A percentile compares a stretch with the other conserved stretches of the same genome.
Conservation (phyloP, 2,329 filamentous ascomycete species). For the Phialophora macrospora region DNA sequence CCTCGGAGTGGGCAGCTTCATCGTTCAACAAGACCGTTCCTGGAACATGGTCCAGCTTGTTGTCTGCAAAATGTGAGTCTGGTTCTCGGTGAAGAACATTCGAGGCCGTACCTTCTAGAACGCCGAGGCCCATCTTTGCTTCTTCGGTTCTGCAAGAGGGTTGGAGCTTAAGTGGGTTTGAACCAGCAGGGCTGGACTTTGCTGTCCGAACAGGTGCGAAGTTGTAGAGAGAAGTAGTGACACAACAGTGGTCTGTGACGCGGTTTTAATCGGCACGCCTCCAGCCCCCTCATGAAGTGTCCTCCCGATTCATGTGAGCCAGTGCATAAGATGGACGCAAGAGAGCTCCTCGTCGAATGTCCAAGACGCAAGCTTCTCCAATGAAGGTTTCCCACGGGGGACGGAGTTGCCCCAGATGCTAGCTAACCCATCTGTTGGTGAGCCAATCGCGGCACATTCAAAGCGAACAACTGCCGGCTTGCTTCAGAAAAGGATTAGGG, state of each 20-base stretch:
- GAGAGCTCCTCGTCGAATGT: not conserved
- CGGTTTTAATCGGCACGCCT: conserved; percentile 11
- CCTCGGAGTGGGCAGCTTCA: conserved; percentile 32
- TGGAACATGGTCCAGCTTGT: conserved; percentile 34
- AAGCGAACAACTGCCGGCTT: conserved; percentile 17
- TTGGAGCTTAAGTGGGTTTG: not conserved
- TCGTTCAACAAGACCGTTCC: conserved; percentile 36
- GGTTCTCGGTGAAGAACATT: not conserved
- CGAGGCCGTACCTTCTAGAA: conserved; percentile 24
- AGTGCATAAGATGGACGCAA: conserved; percentile 15
- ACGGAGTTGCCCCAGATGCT: conserved; percentile 23
- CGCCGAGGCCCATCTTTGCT: conserved; percentile 32
- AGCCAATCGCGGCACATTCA: conserved; percentile 9
- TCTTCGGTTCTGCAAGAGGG: not conserved
- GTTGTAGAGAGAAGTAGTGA: conserved; percentile 5
- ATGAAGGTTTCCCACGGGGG: conserved; percentile 15
- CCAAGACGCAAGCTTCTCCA: conserved; percentile 19
- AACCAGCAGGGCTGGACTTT: conserved; percentile 6
- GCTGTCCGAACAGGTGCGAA: not conserved
- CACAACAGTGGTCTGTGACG: conserved; percentile 1
- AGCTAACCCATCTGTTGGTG: conserved; percentile 5
- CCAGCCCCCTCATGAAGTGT: not conserved
- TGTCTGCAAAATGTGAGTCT: conserved; percentile 24
- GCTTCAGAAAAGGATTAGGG: conserved; percentile 16
- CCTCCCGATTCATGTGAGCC: conserved; percentile 4